A percentile compares a stretch with the other conserved stretches of the same genome.
Evolutionary conservation across 176 grass and related monocot species (phyloP).

Genomic region (Elaeis guineensis): DNA sequence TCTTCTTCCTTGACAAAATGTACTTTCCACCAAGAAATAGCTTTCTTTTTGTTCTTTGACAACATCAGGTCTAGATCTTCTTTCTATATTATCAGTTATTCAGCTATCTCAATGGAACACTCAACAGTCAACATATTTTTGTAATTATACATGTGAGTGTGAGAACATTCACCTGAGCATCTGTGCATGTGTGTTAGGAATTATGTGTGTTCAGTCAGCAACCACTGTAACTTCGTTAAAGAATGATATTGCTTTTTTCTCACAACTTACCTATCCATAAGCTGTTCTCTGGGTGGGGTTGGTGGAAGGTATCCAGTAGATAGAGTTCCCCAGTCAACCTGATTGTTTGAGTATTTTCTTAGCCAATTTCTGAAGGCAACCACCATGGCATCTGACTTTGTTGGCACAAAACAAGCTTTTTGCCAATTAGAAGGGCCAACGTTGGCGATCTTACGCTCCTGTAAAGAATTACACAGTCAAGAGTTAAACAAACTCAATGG

Average conservation of each 20-base stretch:
- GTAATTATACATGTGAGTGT: too few species aligned
- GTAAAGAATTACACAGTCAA: neutral
- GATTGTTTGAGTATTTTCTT: constrained; percentile 53
- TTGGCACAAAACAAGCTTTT: constrained; percentile 65
- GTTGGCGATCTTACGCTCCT: constrained; percentile 58
- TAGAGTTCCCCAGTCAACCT: constrained; percentile 44
- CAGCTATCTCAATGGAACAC: too few species aligned
- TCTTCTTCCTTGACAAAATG: too few species aligned
- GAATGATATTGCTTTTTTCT: neutral
- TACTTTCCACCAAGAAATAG: too few species aligned
- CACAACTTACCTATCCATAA: constrained; percentile 59
- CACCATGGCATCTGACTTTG: constrained; percentile 63
- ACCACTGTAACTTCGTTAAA: neutral
- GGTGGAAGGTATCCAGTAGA: constrained; percentile 32
- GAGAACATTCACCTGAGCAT: too few species aligned
- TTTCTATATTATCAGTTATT: too few species aligned
- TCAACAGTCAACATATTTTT: too few species aligned
- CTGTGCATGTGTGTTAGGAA: neutral
- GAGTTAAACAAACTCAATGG: too few species aligned
- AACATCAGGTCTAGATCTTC: too few species aligned
- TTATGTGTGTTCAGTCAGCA: neutral
- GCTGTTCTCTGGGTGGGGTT: constrained; percentile 49
- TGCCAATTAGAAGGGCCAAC: constrained; percentile 51
- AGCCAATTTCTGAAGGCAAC: constrained; percentile 89
- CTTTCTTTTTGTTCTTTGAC: too few species aligned